phyloP scores from a whole-genome alignment of 1,284 basidiomycete species.

The Vanrija humicola region DNA sequence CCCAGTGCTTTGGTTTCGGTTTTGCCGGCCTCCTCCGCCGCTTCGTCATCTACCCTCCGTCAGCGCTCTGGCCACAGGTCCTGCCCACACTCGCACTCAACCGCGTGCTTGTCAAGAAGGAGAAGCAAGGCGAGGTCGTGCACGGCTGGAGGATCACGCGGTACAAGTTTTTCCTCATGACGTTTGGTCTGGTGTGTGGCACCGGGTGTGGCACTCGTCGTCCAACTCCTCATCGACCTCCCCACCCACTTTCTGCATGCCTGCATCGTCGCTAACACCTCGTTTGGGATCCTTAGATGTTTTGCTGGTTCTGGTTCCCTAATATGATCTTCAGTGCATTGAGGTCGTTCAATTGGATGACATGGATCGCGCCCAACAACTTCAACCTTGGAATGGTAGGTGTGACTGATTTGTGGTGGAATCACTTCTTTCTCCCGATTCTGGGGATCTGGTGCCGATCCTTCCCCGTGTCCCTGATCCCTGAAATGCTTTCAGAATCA shows the following conservation, averaged over 20 bases:
- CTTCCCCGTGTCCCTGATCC: too few relatives aligned
- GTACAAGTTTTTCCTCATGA: neutral
- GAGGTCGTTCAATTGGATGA: slow-evolving; percentile 57
- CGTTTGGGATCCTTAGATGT: too few relatives aligned
- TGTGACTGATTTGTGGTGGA: too few relatives aligned
- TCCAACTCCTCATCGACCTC: too few relatives aligned
- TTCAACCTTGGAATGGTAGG: slow-evolving; percentile 1
- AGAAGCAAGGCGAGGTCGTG: neutral
- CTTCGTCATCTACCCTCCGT: slow-evolving; percentile 5
- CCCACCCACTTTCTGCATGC: too few relatives aligned
- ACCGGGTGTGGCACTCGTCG: too few relatives aligned
- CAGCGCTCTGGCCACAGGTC: slow-evolving; percentile 6
- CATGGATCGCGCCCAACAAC: slow-evolving; percentile 54
- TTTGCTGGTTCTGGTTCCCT: slow-evolving; percentile 37
- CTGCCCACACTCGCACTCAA: slow-evolving; percentile 9
- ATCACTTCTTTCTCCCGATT: too few relatives aligned
- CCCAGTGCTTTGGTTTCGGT: slow-evolving; percentile 6
- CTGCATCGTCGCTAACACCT: neutral
- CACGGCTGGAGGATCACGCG: neutral
- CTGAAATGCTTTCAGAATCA: too few relatives aligned
- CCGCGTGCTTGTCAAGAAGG: neutral
- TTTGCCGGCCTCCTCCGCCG: slow-evolving; percentile 5
- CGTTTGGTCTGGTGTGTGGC: neutral
- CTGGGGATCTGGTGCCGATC: too few relatives aligned
- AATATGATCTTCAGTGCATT: slow-evolving; percentile 45